phyloP scores from a whole-genome alignment of 257 asterid species.

The Gentiana macrophylla region DNA sequence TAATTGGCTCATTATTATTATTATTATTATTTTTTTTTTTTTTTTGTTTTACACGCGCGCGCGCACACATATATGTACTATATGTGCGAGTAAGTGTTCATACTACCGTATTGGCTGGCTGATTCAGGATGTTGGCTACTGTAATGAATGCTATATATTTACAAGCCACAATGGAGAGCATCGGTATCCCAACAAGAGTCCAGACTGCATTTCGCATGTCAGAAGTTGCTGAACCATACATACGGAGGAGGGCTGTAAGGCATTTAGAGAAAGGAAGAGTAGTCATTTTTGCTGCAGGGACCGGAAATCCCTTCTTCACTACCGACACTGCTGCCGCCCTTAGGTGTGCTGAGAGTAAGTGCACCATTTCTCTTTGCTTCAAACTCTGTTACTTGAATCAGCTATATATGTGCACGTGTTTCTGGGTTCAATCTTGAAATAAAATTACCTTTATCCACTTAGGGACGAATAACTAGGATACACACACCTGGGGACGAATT shows the following conservation, averaged over 20 bases:
- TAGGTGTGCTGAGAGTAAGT: constrained; percentile 93
- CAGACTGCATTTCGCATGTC: constrained; percentile 99
- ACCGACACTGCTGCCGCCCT: constrained; percentile 99
- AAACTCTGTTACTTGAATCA: too few species aligned
- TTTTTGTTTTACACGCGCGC: too few species aligned
- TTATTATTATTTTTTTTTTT: too few species aligned
- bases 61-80: too few species aligned
- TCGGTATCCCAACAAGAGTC: constrained; percentile 95
- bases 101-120: neutral
- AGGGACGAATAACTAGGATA: too few species aligned
- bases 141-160: constrained; percentile 95
- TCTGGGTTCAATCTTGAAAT: too few species aligned
- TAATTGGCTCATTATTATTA: too few species aligned
- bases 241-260: constrained; percentile 87
- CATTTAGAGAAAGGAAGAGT: constrained; percentile 98
- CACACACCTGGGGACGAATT: too few species aligned
- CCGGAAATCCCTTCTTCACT: constrained; percentile 99
- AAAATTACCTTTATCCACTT: too few species aligned
- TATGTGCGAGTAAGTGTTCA: too few species aligned
- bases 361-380: constrained; percentile 1
- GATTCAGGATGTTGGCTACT: constrained; percentile 90
- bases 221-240: constrained; percentile 97
- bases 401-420: too few species aligned
- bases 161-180: constrained; percentile 98
- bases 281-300: constrained; percentile 95